Evolutionary conservation across 2,329 filamentous ascomycete species (phyloP).

Genomic region (Fusarium subtropicale): DNA sequence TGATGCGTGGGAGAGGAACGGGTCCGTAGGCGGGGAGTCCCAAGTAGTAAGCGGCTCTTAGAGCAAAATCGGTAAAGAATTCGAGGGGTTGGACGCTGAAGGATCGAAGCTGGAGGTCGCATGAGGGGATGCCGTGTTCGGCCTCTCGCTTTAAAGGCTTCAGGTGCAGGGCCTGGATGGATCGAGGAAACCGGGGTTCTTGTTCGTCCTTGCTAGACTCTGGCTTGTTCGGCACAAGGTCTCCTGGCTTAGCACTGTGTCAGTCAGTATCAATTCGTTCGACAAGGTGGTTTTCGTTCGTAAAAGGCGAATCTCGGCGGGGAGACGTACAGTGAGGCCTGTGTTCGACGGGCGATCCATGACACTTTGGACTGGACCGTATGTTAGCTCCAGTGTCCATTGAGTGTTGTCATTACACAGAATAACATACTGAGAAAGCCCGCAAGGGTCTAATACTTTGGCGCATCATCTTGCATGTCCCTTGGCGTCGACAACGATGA

Average conservation of each 20-base stretch:
- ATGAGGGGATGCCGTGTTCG: slow-evolving; percentile 82
- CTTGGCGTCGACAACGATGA: slow-evolving; percentile 40
- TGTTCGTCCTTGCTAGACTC: slow-evolving; percentile 30
- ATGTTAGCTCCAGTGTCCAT: slow-evolving; percentile 23
- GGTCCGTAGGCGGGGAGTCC: slow-evolving; percentile 87
- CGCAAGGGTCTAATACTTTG: slow-evolving; percentile 43
- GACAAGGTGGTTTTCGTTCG: neutral
- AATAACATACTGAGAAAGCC: slow-evolving; percentile 41
- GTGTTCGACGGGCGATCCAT: slow-evolving; percentile 43
- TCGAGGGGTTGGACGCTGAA: slow-evolving; percentile 91
- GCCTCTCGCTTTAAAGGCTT: slow-evolving; percentile 82
- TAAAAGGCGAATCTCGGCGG: neutral
- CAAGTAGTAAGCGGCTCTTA: slow-evolving; percentile 94
- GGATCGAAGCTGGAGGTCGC: slow-evolving; percentile 92
- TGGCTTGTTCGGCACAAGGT: slow-evolving; percentile 32
- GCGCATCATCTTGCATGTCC: slow-evolving; percentile 49
- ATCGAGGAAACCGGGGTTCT: slow-evolving; percentile 73
- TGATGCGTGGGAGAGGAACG: slow-evolving; percentile 84
- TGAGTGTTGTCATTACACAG: fast-evolving
- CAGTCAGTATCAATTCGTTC: slow-evolving; percentile 9
- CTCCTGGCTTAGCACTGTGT: slow-evolving; percentile 34
- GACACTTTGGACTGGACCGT: slow-evolving; percentile 35
- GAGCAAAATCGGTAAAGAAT: slow-evolving; percentile 93
- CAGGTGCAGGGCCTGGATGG: slow-evolving; percentile 87
- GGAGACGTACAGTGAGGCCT: slow-evolving; percentile 45